phyloP scores from a whole-genome alignment of 495 filamentous ascomycete genomes.

The Penicillium lividum region DNA sequence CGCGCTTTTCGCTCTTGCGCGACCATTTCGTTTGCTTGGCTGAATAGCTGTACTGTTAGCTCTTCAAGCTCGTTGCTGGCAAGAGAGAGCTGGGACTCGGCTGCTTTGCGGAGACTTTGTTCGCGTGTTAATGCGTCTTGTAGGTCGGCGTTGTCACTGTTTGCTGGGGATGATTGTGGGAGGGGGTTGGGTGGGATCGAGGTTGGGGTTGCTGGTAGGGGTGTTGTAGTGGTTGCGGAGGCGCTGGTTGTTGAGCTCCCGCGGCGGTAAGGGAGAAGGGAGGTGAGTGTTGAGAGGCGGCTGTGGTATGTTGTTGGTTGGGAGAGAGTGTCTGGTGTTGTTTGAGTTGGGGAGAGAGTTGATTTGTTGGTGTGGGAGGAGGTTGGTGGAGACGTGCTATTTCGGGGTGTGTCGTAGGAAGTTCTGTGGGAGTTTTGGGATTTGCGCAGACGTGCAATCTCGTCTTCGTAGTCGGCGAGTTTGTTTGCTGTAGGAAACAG shows the following conservation, averaged over 20 bases:
- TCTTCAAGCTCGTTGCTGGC: constrained; percentile 86
- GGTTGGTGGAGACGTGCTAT: constrained; percentile 34
- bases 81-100: constrained; percentile 71
- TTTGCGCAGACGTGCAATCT: constrained; percentile 65
- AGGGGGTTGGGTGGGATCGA: constrained; percentile 19
- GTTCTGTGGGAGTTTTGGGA: constrained; percentile 27
- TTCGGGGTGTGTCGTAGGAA: constrained; percentile 29
- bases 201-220: constrained; percentile 29
- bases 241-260: constrained; percentile 34
- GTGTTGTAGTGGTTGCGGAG: constrained; percentile 38
- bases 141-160: constrained; percentile 53
- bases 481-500: constrained; percentile 58
- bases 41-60: constrained; percentile 80
- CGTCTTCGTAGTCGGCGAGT: constrained; percentile 94
- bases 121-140: constrained; percentile 72
- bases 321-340: constrained; percentile 29
- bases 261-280: constrained; percentile 64
- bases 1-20: constrained; percentile 80
- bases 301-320: constrained; percentile 38
- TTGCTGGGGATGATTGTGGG: constrained; percentile 23
- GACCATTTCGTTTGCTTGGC: constrained; percentile 97
- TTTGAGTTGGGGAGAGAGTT: constrained; percentile 24
- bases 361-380: constrained; percentile 30
- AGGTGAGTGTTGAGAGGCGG: constrained; percentile 60
- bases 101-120: constrained; percentile 66